Evolutionary conservation across 75 land plant genomes (phyloP), one percentile per base, ranked within the genome.

Genomic region (Isoetes taiwanensis): DNA sequence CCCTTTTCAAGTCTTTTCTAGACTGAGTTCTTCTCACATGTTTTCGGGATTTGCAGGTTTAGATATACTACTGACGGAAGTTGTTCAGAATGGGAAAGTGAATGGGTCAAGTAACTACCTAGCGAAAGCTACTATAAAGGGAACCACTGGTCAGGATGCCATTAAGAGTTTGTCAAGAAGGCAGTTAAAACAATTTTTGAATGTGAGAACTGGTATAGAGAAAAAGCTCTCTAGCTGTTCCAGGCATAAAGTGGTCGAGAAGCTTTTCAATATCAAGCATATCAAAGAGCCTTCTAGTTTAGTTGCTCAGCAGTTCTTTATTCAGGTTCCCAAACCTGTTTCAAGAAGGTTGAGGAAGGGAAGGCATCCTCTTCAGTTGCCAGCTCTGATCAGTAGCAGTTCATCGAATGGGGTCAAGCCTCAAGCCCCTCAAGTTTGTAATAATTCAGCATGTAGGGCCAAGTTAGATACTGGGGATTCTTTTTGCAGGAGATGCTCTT

Each of bases 401-500:
- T 4, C 56, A 63, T 54, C 2, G 26, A 3, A 60, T 64, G 63
- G 27, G 40, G 37, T 32, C 14, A 37, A 39, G 64, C 11, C 24
- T 12, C 48, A 43, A 25, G 48, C 24, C 2, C 56, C 73, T 0
- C 76, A 70, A 79, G 61, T 81, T 1, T 85, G 90, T 63, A 78
- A 76, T 64, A 85, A 85, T 58, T 76, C 78, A 41, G 90, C 90
- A 8, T 85, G 90, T 63, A 75, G 77, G 58, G 82, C 84, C 25
- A 40, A 59, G 57, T 57, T 79, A 29, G 69, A 59, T 23, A 46
- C 61, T 19, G 88, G 81, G 56, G 88, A 81, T 56, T 56, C 70
- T 30, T 87, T 87, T 74, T 87, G 94, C 58, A 79, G 65, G 71
- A 72, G 94, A 43, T 87, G 94, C 55, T 87, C 94, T 39, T 87